These are phyloP conservation scores for Echria macrotheca DNA, from an alignment of 495 filamentous ascomycete species.

Conservation along the genomic window DNA sequence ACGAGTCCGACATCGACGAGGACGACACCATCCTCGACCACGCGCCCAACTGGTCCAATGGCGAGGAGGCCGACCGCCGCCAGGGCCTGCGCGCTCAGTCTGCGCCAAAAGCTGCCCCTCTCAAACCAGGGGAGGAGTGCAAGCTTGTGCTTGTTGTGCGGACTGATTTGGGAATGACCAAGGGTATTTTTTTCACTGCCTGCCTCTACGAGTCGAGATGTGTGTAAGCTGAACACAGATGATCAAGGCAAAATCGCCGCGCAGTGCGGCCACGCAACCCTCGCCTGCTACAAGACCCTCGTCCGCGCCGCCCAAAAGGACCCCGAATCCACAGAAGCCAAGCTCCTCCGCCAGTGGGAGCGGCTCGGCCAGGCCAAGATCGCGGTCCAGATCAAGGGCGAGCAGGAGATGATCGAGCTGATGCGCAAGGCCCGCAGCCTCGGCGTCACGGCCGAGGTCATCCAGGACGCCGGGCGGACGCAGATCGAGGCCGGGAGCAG, in stretches of 20 bases:
- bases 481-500: slow-evolving; percentile 91
- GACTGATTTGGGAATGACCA: slow-evolving; percentile 93
- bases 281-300: slow-evolving; percentile 90
- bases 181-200: slow-evolving; percentile 54
- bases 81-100: slow-evolving; percentile 42
- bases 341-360: slow-evolving; percentile 83
- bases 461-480: slow-evolving; percentile 92
- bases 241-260: slow-evolving; percentile 93
- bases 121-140: slow-evolving; percentile 62
- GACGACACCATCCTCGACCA: slow-evolving; percentile 50
- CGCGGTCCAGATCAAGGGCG: slow-evolving; percentile 74
- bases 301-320: slow-evolving; percentile 43
- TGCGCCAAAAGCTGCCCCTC: not conserved
- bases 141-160: slow-evolving; percentile 90
- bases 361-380: slow-evolving; percentile 81
- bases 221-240: not conserved
- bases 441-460: slow-evolving; percentile 80
- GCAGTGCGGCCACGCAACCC: slow-evolving; percentile 90
- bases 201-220: not conserved
- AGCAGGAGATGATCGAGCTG: slow-evolving; percentile 74
- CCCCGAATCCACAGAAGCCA: slow-evolving; percentile 45
- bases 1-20: slow-evolving; percentile 48
- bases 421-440: slow-evolving; percentile 75
- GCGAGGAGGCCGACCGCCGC: slow-evolving; percentile 41
- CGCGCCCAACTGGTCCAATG: slow-evolving; percentile 54